Percentiles rank a stretch among this genome's conserved stretches.
These are phyloP conservation scores for Kwoniella sp. DNA, from an alignment of 768 basidiomycete genomes.

Conservation along the genomic window DNA sequence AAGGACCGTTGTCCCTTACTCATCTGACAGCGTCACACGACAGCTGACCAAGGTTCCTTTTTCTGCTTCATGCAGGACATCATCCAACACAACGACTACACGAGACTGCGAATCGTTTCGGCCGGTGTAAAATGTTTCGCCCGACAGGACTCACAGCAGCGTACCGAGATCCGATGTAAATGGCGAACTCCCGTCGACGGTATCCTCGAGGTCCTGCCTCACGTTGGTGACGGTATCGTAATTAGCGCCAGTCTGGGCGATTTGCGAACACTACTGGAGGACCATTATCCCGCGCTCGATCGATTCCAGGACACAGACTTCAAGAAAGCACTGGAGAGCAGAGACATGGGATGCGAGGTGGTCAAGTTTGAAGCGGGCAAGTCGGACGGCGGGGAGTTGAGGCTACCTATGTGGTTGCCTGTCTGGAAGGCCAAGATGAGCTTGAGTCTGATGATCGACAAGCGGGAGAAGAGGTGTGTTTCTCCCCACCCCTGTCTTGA, in stretches of 20 bases:
- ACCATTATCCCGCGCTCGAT: slow-evolving; percentile 73
- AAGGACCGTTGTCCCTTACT: background rate
- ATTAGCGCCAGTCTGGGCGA: slow-evolving; percentile 64
- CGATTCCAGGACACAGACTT: slow-evolving; percentile 45
- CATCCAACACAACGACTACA: slow-evolving; percentile 77
- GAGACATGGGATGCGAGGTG: slow-evolving; percentile 62
- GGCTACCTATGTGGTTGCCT: slow-evolving; percentile 81
- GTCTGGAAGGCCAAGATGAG: slow-evolving; percentile 93
- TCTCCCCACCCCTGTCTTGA: background rate
- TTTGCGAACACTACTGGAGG: slow-evolving; percentile 69
- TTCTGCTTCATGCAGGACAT: slow-evolving; percentile 58
- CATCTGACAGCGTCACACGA: too few species aligned
- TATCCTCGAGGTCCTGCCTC: slow-evolving; percentile 79
- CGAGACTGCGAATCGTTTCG: slow-evolving; percentile 79
- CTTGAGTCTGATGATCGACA: slow-evolving; percentile 89
- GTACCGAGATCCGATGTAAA: slow-evolving; percentile 57
- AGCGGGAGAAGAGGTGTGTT: slow-evolving; percentile 85
- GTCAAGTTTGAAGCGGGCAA: slow-evolving; percentile 68
- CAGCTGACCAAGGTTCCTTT: slow-evolving; percentile 1
- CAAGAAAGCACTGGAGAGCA: slow-evolving; percentile 59
- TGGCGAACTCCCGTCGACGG: slow-evolving; percentile 76
- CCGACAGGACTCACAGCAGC: slow-evolving; percentile 73
- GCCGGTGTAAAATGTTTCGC: slow-evolving; percentile 93
- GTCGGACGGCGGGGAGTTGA: slow-evolving; percentile 62
- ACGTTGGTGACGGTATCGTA: slow-evolving; percentile 68